phyloP scores from a whole-genome alignment of 139 green algal genomes.

The Spirogloea muscicola region DNA sequence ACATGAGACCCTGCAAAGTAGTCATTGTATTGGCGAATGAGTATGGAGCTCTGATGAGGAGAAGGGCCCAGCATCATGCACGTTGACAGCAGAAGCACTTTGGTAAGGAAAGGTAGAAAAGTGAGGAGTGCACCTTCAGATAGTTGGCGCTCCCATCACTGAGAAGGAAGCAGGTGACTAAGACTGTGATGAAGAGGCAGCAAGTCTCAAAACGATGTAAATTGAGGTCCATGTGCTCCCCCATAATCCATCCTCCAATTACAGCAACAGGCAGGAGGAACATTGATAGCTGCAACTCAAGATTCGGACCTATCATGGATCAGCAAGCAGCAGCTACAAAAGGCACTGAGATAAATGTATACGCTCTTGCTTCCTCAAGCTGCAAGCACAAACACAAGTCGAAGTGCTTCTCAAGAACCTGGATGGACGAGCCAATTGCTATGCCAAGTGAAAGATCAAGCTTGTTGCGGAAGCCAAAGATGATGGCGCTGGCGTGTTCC shows the following conservation, averaged over 20 bases:
- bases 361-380: background rate
- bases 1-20: conserved; percentile 35
- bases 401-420: conserved; percentile 32
- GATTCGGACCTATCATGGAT: too few species aligned
- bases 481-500: conserved; percentile 42
- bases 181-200: conserved; percentile 62
- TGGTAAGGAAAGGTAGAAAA: conserved; percentile 61
- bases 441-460: conserved; percentile 50
- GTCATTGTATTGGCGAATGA: too few species aligned
- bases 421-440: conserved; percentile 37
- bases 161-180: conserved; percentile 43
- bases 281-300: too few species aligned
- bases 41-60: too few species aligned
- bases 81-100: too few species aligned
- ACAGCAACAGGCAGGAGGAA: conserved; percentile 62
- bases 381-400: conserved; percentile 20
- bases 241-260: conserved; percentile 62
- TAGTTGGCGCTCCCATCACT: conserved; percentile 64
- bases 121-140: too few species aligned
- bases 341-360: too few species aligned
- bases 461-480: conserved; percentile 55
- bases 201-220: conserved; percentile 67
- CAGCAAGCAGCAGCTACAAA: too few species aligned
- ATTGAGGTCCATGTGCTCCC: conserved; percentile 69
- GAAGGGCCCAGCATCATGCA: too few species aligned